Base-by-base conservation (phyloP, 345 rosid genomes). In the Acer campestre region DNA sequence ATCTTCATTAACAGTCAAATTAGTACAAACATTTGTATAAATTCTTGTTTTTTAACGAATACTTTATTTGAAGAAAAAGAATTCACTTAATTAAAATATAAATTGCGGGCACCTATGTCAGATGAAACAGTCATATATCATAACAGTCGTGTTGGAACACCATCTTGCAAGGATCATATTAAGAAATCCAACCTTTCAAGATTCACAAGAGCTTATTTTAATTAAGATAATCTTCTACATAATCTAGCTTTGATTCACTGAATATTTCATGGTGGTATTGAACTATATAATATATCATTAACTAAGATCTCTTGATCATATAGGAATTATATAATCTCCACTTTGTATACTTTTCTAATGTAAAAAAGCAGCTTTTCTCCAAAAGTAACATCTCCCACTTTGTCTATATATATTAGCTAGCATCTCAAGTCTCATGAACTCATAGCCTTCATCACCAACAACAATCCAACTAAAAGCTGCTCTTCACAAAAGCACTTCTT, bases 101-200 rank as follows among this genome's bases (percentile, higher is more conserved):
- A 42, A 42, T 0, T 42, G 11, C 2, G 6, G 46, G 10, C 46
- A 4, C 2, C 46, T 42, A 7, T 42, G 1, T 9, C 7, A 42
- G 9, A 7, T 42, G 46, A 42, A 42, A 42, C 2, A 42, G 10
- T 42, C 46, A 42, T 42, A 7, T 42, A 42, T 42, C 70, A 35
- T 35, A 42, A 18, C 25, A 44, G 31, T 12, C 16, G 59, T 11
- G 11, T 20, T 42, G 25, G 35, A 27, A 14, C 68, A 20, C 31
- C 2, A 59, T 1, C 59, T 61, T 76, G 70, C 7, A 67, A 78
- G 76, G 72, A 67, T 22, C 73, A 14, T 23, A 29, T 29, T 29
- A 29, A 64, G 61, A 58, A 23, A 31, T 61, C 79, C 81, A 65
- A 10, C 82, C 22, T 53, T 80, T 73, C 84, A 61, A 7, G 81